A percentile compares a stretch with the other conserved stretches of the same genome.
These are phyloP conservation scores for Didymella lethalis DNA, from an alignment of 2,329 filamentous ascomycete genomes.

Conservation along the genomic window DNA sequence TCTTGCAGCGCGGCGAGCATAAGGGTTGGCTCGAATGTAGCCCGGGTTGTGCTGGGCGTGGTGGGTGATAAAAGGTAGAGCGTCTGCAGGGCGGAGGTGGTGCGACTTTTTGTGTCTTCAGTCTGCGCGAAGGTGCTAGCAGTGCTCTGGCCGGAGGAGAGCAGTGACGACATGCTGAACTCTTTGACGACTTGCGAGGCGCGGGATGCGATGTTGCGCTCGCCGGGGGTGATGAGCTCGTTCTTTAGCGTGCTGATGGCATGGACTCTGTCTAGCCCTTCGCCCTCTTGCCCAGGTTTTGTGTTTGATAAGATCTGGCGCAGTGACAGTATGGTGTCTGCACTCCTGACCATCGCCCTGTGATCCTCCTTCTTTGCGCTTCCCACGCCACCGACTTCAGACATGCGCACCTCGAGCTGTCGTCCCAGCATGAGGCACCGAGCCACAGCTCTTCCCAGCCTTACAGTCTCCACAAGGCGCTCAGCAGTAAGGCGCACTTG, in stretches of 20 bases:
- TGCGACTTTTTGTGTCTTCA: slow-evolving; percentile 77
- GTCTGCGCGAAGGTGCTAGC: slow-evolving; percentile 64
- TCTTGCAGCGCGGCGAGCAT: slow-evolving; percentile 79
- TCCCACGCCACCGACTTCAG: slow-evolving; percentile 67
- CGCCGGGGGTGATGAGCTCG: slow-evolving; percentile 73
- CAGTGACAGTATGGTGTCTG: slow-evolving; percentile 78
- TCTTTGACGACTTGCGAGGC: slow-evolving; percentile 83
- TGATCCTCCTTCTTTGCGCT: slow-evolving; percentile 72
- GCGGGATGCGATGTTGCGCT: slow-evolving; percentile 74
- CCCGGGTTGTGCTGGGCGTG: slow-evolving; percentile 57
- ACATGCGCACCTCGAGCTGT: slow-evolving; percentile 85
- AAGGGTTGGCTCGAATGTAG: slow-evolving; percentile 69
- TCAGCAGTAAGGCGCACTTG: slow-evolving; percentile 80
- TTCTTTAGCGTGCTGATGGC: slow-evolving; percentile 75
- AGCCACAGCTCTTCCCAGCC: slow-evolving; percentile 76
- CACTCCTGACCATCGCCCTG: slow-evolving; percentile 79
- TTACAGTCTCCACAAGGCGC: slow-evolving; percentile 80
- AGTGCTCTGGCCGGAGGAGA: slow-evolving; percentile 47
- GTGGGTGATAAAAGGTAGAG: slow-evolving; percentile 84
- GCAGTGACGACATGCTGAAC: slow-evolving; percentile 74
- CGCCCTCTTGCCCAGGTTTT: slow-evolving; percentile 75
- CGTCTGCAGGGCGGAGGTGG: slow-evolving; percentile 75
- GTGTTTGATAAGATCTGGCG: slow-evolving; percentile 74
- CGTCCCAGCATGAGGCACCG: slow-evolving; percentile 82
- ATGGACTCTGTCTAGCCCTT: slow-evolving; percentile 76